Evolutionary conservation across 495 filamentous ascomycete genomes (phyloP).

Genomic region (Aspergillus panamensis): DNA sequence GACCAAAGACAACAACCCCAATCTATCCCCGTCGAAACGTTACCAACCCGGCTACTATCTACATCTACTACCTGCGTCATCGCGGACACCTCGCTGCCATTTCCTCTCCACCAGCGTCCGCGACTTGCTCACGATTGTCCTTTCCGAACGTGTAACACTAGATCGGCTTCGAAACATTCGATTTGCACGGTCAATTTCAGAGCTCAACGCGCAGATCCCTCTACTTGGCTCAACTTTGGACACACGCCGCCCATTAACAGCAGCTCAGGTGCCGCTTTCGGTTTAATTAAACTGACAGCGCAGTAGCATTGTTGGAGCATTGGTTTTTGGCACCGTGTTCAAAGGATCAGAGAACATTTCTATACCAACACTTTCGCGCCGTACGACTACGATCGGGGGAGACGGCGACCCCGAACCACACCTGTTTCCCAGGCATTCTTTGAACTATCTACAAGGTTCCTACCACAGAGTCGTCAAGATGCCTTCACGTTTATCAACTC

Average conservation of each 20-base stretch:
- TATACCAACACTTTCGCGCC: slow-evolving; percentile 36
- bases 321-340: slow-evolving; percentile 9
- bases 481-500: slow-evolving; percentile 60
- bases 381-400: slow-evolving; percentile 51
- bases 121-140: slow-evolving; percentile 5
- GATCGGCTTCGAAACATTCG: neutral
- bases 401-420: slow-evolving; percentile 50
- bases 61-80: neutral
- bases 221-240: neutral
- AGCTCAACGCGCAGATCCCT: neutral
- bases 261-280: slow-evolving; percentile 23
- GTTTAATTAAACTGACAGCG: slow-evolving; percentile 22
- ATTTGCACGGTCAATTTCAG: neutral
- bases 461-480: slow-evolving; percentile 41
- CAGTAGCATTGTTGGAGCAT: slow-evolving; percentile 21
- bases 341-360: slow-evolving; percentile 25
- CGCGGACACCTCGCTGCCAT: neutral
- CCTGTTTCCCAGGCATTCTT: slow-evolving; percentile 6
- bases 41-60: slow-evolving; percentile 7
- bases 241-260: slow-evolving; percentile 11
- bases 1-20: slow-evolving; percentile 1
- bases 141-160: slow-evolving; percentile 8
- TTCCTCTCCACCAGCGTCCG: slow-evolving; percentile 7
- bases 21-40: neutral
- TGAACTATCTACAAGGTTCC: slow-evolving; percentile 11